A percentile compares a stretch with the other conserved stretches of the same genome.
These are phyloP conservation scores for Sanguinoderma infundibulare DNA, from an alignment of 1,284 basidiomycete species.

Conservation along the genomic window DNA sequence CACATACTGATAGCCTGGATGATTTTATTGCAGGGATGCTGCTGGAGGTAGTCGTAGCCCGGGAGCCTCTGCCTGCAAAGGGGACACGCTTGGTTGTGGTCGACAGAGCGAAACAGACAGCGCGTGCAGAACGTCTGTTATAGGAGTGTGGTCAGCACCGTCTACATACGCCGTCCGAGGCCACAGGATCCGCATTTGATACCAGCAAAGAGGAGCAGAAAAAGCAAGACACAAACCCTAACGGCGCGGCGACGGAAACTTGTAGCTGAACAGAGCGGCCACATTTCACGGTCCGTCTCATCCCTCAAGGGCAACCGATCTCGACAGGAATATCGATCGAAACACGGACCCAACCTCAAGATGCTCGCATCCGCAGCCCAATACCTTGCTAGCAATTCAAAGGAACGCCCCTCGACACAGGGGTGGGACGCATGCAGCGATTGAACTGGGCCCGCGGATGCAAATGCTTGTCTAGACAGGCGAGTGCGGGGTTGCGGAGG, in stretches of 20 bases:
- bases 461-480: no score
- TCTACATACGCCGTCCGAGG: not conserved
- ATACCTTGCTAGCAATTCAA: no score
- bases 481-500: no score
- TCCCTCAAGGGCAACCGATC: not conserved
- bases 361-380: no score
- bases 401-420: no score
- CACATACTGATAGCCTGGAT: slow-evolving; percentile 74
- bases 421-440: no score
- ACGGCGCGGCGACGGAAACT: not conserved
- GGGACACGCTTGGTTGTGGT: slow-evolving; percentile 85
- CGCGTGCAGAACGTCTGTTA: slow-evolving; percentile 86
- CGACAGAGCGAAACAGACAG: slow-evolving; percentile 88
- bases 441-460: no score
- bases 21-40: slow-evolving; percentile 73
- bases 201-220: not conserved
- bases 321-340: not conserved
- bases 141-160: slow-evolving; percentile 1
- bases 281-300: not conserved
- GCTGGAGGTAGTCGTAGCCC: slow-evolving; percentile 79
- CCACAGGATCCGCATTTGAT: not conserved
- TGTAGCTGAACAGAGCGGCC: not conserved
- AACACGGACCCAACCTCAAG: no score
- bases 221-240: no score
- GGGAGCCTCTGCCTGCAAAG: slow-evolving; percentile 84